Evolutionary conservation across 768 basidiomycete species (phyloP).

Genomic region (Suillus decipiens): DNA sequence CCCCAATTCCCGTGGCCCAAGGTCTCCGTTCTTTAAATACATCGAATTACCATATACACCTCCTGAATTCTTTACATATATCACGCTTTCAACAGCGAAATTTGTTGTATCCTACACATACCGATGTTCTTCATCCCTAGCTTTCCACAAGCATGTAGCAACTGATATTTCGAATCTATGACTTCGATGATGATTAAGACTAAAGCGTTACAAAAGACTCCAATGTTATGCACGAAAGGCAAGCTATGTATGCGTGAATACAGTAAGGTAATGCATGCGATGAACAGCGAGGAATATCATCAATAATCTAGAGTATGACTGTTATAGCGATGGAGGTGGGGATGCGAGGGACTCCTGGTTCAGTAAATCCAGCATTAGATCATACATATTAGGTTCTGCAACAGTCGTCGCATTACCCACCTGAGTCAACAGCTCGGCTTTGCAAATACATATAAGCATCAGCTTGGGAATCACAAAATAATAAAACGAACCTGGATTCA

Average conservation of each 20-base stretch:
- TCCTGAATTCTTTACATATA: conserved; percentile 14
- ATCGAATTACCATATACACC: not conserved
- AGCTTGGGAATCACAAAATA: not conserved
- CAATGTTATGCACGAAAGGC: conserved; percentile 13
- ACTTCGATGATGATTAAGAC: conserved; percentile 8
- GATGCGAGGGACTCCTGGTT: conserved; percentile 64
- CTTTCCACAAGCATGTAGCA: conserved; percentile 41
- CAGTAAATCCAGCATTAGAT: conserved; percentile 31
- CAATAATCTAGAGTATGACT: conserved; percentile 25
- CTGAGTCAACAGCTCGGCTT: conserved; percentile 67
- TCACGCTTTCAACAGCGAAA: conserved; percentile 42
- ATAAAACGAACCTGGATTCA: conserved; percentile 59
- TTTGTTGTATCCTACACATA: conserved; percentile 26
- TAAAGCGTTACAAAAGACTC: conserved; percentile 7
- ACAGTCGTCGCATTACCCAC: conserved; percentile 33
- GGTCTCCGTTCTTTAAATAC: conserved; percentile 42
- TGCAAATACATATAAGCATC: conserved; percentile 13
- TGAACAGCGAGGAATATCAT: conserved; percentile 17
- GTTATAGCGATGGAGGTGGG: conserved; percentile 55
- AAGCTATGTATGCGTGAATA: conserved; percentile 17
- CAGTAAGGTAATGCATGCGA: conserved; percentile 25
- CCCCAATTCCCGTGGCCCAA: conserved; percentile 61
- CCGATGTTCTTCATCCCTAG: conserved; percentile 25
- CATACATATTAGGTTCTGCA: conserved; percentile 14
- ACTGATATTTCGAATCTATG: conserved; percentile 10